Evolutionary conservation across 164 flowering plant genomes (phyloP).

Genomic region (Taxillus chinensis): DNA sequence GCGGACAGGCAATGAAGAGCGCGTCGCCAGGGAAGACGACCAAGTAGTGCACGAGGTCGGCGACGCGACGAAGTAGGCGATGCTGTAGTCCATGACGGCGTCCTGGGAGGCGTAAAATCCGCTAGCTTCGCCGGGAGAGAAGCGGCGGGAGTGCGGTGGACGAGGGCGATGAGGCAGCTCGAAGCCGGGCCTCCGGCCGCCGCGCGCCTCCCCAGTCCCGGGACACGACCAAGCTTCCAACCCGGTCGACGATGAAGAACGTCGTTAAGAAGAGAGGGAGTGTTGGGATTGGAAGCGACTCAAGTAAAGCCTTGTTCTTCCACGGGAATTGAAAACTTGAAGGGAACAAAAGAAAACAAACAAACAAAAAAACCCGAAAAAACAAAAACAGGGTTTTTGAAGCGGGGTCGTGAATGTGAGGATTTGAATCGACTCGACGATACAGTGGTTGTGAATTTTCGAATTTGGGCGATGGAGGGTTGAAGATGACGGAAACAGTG

Average conservation of each 20-base stretch:
- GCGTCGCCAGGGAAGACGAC: constrained; percentile 58
- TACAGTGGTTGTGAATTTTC: too few relatives aligned
- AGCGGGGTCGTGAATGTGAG: too few relatives aligned
- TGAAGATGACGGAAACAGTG: too few relatives aligned
- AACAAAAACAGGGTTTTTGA: too few relatives aligned
- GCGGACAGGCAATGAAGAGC: constrained; percentile 75
- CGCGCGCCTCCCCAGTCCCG: constrained; percentile 41
- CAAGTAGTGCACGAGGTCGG: constrained; percentile 62
- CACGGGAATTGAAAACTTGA: too few relatives aligned
- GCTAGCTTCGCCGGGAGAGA: constrained; percentile 15
- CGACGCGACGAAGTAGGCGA: constrained; percentile 52
- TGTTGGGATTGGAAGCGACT: constrained; percentile 7
- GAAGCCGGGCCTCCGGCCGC: constrained; percentile 74
- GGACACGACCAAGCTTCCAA: constrained; percentile 47
- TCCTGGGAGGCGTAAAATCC: constrained; percentile 20
- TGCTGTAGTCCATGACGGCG: constrained; percentile 69
- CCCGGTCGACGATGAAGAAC: constrained; percentile 39
- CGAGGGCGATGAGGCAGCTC: constrained; percentile 67
- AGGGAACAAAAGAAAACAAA: too few relatives aligned
- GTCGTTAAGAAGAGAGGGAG: constrained; percentile 40
- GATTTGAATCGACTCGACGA: too few relatives aligned
- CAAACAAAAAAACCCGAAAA: too few relatives aligned
- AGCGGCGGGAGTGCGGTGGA: constrained; percentile 82
- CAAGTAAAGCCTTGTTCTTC: too few relatives aligned
- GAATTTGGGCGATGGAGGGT: too few relatives aligned